Evolutionary conservation across 345 rosid genomes (phyloP).

Genomic region (Eucalyptus leucophloia): DNA sequence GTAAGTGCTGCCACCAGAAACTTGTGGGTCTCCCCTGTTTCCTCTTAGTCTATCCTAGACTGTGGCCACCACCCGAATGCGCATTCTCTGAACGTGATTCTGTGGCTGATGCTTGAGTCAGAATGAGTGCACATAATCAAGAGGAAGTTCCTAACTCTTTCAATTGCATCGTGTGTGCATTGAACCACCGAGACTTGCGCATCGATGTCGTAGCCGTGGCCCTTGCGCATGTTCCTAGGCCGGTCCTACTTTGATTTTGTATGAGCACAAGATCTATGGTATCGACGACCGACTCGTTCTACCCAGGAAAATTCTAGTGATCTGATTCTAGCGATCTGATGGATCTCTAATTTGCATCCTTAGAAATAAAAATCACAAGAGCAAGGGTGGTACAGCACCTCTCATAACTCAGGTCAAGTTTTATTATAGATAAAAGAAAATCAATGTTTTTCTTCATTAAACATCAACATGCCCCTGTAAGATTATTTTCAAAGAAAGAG

Average conservation of each 20-base stretch:
- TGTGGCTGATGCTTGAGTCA: background rate
- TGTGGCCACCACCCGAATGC: background rate
- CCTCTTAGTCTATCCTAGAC: background rate
- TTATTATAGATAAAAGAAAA: too few relatives aligned
- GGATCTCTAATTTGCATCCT: background rate
- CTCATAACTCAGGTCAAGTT: too few relatives aligned
- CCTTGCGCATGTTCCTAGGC: background rate
- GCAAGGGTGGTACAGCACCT: background rate
- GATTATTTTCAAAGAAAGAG: background rate
- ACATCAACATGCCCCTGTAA: background rate
- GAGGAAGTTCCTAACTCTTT: background rate
- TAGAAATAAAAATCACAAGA: background rate
- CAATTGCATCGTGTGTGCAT: background rate
- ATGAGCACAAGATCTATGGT: background rate
- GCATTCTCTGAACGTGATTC: background rate
- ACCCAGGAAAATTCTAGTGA: background rate
- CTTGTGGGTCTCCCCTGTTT: background rate
- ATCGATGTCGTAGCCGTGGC: background rate
- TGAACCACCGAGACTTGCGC: background rate
- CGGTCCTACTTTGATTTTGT: background rate
- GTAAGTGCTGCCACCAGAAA: background rate
- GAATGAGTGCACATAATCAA: background rate
- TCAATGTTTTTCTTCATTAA: too few relatives aligned
- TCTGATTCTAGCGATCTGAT: background rate
- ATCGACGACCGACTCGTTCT: background rate